Percentiles rank a stretch among this genome's conserved stretches.
phyloP scores from a whole-genome alignment of 2,329 filamentous ascomycete genomes.

The Penicillium sp. region DNA sequence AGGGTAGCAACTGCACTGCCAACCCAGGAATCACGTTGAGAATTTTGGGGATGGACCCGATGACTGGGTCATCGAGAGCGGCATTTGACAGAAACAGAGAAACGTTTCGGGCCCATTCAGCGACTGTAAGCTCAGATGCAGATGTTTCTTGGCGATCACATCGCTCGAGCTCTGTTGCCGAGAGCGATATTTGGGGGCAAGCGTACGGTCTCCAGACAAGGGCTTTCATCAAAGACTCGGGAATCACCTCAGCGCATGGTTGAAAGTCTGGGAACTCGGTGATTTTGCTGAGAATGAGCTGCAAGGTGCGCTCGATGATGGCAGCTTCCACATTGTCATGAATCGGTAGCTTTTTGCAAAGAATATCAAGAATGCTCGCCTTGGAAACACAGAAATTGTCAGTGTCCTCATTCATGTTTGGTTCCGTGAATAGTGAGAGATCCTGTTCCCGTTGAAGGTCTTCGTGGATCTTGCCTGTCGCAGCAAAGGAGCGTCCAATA shows the following conservation, averaged over 20 bases:
- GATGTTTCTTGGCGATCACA: constrained; percentile 13
- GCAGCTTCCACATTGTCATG: constrained; percentile 47
- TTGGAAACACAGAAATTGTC: constrained; percentile 47
- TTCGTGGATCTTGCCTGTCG: constrained; percentile 59
- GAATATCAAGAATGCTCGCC: constrained; percentile 55
- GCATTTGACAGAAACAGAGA: constrained; percentile 52
- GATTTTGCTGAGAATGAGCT: constrained; percentile 38
- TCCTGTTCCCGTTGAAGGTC: constrained; percentile 43
- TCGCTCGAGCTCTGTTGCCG: constrained; percentile 16
- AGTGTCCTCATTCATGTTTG: constrained; percentile 4
- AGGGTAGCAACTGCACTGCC: constrained; percentile 70
- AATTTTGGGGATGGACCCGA: constrained; percentile 62
- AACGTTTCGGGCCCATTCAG: constrained; percentile 34
- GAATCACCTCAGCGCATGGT: constrained; percentile 35
- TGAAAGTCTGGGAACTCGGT: constrained; percentile 26
- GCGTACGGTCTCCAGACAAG: constrained; percentile 41
- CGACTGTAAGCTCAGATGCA: constrained; percentile 18
- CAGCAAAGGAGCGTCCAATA: constrained; percentile 74
- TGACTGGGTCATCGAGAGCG: constrained; percentile 58
- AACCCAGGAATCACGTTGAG: constrained; percentile 62
- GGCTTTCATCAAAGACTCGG: constrained; percentile 34
- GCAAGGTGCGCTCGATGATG: constrained; percentile 42
- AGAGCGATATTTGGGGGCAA: constrained; percentile 32
- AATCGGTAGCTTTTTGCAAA: constrained; percentile 57
- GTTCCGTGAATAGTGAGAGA: constrained; percentile 20